Evolutionary conservation across 805 yeast genomes (phyloP).

Genomic region (Kodamaea restingae): DNA sequence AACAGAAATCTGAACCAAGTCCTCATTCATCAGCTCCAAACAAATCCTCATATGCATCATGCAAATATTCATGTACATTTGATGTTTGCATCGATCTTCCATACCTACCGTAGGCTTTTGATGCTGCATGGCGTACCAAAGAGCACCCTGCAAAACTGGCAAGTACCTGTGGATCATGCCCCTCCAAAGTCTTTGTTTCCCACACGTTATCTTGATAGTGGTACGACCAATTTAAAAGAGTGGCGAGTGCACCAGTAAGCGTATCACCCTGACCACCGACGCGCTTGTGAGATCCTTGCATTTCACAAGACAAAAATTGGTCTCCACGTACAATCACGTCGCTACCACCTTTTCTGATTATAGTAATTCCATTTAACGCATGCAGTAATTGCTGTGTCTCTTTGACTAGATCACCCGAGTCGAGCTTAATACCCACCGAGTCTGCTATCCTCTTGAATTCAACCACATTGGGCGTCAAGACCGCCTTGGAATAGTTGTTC

Average conservation of each 20-base stretch:
- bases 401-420: slow-evolving; percentile 8
- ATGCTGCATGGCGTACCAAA: slow-evolving; percentile 62
- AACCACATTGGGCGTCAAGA: slow-evolving; percentile 85
- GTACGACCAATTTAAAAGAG: slow-evolving; percentile 74
- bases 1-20: too few relatives aligned
- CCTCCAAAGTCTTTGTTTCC: slow-evolving; percentile 20
- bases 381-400: slow-evolving; percentile 34
- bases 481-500: slow-evolving; percentile 52
- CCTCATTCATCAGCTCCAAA: slow-evolving; percentile 17
- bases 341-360: slow-evolving; percentile 67
- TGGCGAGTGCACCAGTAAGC: slow-evolving; percentile 78
- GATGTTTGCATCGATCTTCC: slow-evolving; percentile 85
- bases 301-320: slow-evolving; percentile 38
- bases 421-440: slow-evolving; percentile 36
- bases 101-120: slow-evolving; percentile 57
- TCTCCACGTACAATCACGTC: slow-evolving; percentile 62
- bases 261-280: slow-evolving; percentile 98
- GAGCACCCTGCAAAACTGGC: slow-evolving; percentile 72
- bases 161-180: slow-evolving; percentile 33
- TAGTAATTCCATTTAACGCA: slow-evolving; percentile 49
- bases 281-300: slow-evolving; percentile 67
- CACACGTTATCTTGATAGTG: slow-evolving; percentile 60
- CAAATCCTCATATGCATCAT: slow-evolving; percentile 36
- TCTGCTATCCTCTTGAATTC: slow-evolving; percentile 71
- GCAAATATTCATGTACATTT: slow-evolving; percentile 65